A percentile compares a stretch with the other conserved stretches of the same genome.
Evolutionary conservation across 2,329 filamentous ascomycete genomes (phyloP).

Genomic region (Endothia cerciana): DNA sequence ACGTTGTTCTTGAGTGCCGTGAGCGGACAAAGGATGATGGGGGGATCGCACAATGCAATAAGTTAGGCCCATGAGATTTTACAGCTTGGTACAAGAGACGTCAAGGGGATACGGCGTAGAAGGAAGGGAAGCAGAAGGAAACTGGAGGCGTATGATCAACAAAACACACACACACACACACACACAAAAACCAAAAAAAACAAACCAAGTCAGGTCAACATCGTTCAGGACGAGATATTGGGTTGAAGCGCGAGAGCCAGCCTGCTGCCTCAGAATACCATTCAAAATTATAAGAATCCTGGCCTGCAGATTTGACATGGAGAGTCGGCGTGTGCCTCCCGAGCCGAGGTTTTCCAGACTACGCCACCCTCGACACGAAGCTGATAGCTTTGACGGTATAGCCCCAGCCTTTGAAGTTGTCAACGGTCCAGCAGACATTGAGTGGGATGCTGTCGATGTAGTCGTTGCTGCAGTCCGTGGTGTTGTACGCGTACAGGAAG

Average conservation of each 20-base stretch:
- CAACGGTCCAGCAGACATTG: background rate
- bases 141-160: too few relatives aligned
- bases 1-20: background rate
- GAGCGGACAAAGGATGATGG: constrained; percentile 3
- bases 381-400: background rate
- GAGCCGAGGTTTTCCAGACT: too few relatives aligned
- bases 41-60: background rate
- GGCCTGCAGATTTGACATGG: background rate
- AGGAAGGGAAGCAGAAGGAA: too few relatives aligned
- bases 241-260: background rate
- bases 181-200: too few relatives aligned
- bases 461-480: background rate
- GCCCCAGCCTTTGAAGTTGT: background rate
- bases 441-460: constrained; percentile 2
- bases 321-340: too few relatives aligned
- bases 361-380: background rate
- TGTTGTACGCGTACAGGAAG: background rate
- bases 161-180: too few relatives aligned
- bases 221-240: background rate
- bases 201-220: background rate
- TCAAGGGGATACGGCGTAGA: background rate
- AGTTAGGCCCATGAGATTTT: too few relatives aligned
- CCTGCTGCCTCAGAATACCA: background rate
- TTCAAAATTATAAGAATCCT: too few relatives aligned
- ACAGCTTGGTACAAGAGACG: too few relatives aligned